Base-by-base conservation (phyloP, 768 basidiomycete species). In the Mycena leptocephala region DNA sequence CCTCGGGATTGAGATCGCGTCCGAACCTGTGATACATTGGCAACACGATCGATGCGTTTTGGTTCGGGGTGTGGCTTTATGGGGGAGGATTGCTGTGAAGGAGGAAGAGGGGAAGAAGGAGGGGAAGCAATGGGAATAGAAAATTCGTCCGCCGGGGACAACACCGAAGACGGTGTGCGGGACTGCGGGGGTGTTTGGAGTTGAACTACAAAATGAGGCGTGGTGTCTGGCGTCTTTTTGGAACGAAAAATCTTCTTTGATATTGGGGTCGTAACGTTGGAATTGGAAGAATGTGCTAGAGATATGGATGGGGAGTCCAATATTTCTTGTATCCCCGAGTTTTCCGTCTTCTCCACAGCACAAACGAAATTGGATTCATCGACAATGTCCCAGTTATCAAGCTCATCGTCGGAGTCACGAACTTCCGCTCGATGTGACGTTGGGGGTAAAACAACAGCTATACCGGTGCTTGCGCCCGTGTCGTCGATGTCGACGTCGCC, bases 351-450 rank as follows among this genome's bases (percentile, higher is more conserved):
- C 35, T n/a, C 66, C 48, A 32, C 43, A 28, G 43, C 62, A 70
- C n/a, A 53, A 53, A 78, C 70, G 28, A 35, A 28, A 51, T 72
- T 78, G 46, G 77, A 75, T 30, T 58, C 77, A 30, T 74, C 77
- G 13, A 69, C 26, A 18, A 69, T 35, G 58, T 41, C 81, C 84
- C 84, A 87, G 56, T 81, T 80, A 63, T 83, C 82, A 13, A 86
- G 81, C 78, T 91, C 90, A 71, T 91, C 90, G 24, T 90, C 90
- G n/a, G 89, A 88, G 30, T 85, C 84, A 30, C 81, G 78, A 10
- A 87, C 43, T 14, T 65, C 77, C 30, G n/a, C 39, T 46, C n/a
- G 14, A 13, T 26, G 51, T 13, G 69, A 58, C n/a, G 14, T 24
- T 1, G 51, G 51, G 9, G 72, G 33, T 14, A 41, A 39, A 9